phyloP scores from a whole-genome alignment of 768 basidiomycete species.

The Lepiota brunneoincarnata region DNA sequence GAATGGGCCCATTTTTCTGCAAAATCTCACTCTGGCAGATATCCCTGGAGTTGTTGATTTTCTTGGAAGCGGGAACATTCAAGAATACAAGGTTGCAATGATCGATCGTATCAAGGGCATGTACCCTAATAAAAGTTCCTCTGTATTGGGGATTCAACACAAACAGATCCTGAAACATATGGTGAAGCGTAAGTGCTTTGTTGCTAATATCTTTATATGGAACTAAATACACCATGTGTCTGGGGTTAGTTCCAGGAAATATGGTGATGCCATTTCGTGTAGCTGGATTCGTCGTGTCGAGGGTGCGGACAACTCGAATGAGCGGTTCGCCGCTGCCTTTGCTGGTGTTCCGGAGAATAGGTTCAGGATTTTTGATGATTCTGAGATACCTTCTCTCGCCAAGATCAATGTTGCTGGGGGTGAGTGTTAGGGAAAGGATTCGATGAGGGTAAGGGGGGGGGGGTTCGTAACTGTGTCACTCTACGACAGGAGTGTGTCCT shows the following conservation, averaged over 20 bases:
- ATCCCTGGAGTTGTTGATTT: constrained; percentile 28
- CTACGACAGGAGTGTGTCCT: too few species aligned
- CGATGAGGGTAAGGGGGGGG: too few species aligned
- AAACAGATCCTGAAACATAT: constrained; percentile 45
- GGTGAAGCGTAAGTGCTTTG: constrained; percentile 33
- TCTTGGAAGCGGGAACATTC: constrained; percentile 21
- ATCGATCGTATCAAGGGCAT: constrained; percentile 37
- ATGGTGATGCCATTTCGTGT: constrained; percentile 33
- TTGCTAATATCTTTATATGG: background rate
- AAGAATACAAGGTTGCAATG: constrained; percentile 33
- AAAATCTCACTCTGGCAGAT: constrained; percentile 34
- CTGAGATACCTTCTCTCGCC: constrained; percentile 31
- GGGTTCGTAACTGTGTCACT: too few species aligned
- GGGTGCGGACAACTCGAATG: constrained; percentile 37
- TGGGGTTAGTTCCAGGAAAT: constrained; percentile 30
- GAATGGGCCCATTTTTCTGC: constrained; percentile 36
- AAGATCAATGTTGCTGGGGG: constrained; percentile 38
- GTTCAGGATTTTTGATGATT: constrained; percentile 32
- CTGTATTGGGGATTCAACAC: constrained; percentile 41
- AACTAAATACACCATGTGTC: background rate
- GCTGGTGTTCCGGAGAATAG: constrained; percentile 29
- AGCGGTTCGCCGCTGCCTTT: constrained; percentile 34
- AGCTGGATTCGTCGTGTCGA: constrained; percentile 44
- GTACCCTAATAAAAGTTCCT: constrained; percentile 43
- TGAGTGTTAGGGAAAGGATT: constrained; percentile 22